phyloP scores from a whole-genome alignment of 805 yeast species.

The Nakazawaea wyomingensis region DNA sequence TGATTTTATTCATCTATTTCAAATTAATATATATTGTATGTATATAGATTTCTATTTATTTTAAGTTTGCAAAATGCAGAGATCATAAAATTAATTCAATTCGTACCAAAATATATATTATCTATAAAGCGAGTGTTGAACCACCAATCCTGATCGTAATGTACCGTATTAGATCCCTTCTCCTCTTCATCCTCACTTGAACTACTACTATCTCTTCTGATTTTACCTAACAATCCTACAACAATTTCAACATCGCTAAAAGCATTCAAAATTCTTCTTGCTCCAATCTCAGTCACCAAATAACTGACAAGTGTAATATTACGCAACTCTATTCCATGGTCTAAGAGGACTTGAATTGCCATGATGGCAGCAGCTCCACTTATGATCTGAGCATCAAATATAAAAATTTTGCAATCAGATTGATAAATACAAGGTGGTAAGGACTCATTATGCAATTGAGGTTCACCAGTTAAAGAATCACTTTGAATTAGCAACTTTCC shows the following conservation, averaged over 20 bases:
- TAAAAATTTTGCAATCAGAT: constrained; percentile 41
- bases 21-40: background rate
- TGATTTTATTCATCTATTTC: background rate
- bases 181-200: constrained; percentile 6
- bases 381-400: constrained; percentile 83
- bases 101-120: constrained; percentile 71
- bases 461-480: constrained; percentile 88
- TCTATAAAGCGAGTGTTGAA: constrained; percentile 69
- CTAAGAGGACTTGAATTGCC: constrained; percentile 86
- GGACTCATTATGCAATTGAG: constrained; percentile 79
- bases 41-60: background rate
- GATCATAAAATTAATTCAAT: constrained; percentile 6
- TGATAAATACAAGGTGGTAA: constrained; percentile 44
- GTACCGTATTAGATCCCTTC: constrained; percentile 26
- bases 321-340: constrained; percentile 61
- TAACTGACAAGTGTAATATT: constrained; percentile 68
- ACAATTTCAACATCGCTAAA: constrained; percentile 67
- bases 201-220: constrained; percentile 19
- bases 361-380: constrained; percentile 93
- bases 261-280: constrained; percentile 66
- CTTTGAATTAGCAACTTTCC: constrained; percentile 88
- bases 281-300: constrained; percentile 73
- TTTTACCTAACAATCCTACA: constrained; percentile 57
- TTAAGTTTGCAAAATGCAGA: background rate
- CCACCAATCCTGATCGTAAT: constrained; percentile 50